Base-by-base conservation (phyloP, 2,329 filamentous ascomycete species). In the Ambrosiella beaveri region DNA sequence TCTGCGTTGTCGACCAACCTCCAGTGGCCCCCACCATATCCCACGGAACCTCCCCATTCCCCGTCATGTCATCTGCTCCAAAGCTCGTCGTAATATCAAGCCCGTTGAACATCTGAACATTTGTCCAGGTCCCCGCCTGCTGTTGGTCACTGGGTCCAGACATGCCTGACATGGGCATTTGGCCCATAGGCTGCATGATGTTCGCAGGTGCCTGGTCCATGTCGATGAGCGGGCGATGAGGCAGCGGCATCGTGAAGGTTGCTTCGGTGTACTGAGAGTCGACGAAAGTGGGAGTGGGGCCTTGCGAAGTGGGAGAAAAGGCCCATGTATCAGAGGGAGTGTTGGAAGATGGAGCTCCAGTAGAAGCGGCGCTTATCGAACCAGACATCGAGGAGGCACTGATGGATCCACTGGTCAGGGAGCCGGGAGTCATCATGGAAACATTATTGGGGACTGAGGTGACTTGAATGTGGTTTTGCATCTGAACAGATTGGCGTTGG, bases 301-400 rank as follows among this genome's bases (percentile, higher is more conserved):
- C 17, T 4, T 12, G 19, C 3, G 13, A n/a, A 15, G 54, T 36
- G 7, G 50, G 27, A 13, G 17, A 9, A 37, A 57, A 57, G n/a
- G 50, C 13, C 58, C 58, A 60, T 15, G 58, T 52, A 4, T 58
- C 56, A 13, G 53, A 56, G n/a, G 56, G 47, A 15, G 52, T 61
- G 13, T 13, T 36, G 13, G 56, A 55, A 19, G 56, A 57, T 35
- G 54, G 50, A 4, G 11, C 39, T 11, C n/a, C n/a, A 11, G n/a
- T 41, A 12, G 39, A 41, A 41, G 39, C 6, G n/a, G 39, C 39
- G 39, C 39, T 41, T 41, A 41, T 41, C 13, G 57, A 47, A n/a
- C 17, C 15, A 7, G 59, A 56, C 6, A 58, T 55, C 3, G 39
- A 55, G 4, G 52, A 17, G 2, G 36, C 35, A 11, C 52, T 44